Base-by-base conservation (phyloP, 225 moss, liverwort and hornwort genomes). In the Marchantia polymorpha region DNA sequence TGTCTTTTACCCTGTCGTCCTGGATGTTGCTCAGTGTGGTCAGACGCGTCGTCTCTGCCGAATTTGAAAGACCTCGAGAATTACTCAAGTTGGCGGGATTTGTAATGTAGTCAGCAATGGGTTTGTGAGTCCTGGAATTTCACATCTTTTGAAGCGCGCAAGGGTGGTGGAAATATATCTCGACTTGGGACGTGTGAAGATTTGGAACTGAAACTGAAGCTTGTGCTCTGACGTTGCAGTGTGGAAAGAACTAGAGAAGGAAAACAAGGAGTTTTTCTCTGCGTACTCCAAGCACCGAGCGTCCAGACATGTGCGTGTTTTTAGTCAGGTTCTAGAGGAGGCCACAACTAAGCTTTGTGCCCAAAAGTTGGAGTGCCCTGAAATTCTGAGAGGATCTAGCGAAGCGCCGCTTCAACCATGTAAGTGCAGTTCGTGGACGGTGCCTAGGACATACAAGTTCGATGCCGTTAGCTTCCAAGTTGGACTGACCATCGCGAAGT, bases 211-310 rank as follows among this genome's bases (percentile, higher is more conserved):
- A 39, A 39, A 39, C 39, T 55, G 13, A 12, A 56, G 9, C 5
- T 3, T 56, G 4, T 1, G 19, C 13, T 56, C 9, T 56, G 13
- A 3, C 56, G 56, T 19, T 8, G 7, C 81, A 88, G 88, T 88
- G 3, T 88, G 88, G 88, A 88, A 88, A 69, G 88, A 85, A 47
- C 69, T 88, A 53, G 88, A 88, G 81, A 88, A 88, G 67, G 88
- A 85, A 55, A 88, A 88, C 53, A 68, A 83, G 52, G 88, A 88
- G 66, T 88, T 88, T 59, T 88, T 88, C 55, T 70, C 78, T 3
- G 83, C 83, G 3, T 88, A 88, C 76, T 74, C 79, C 23, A 79
- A 85, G 58, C 88, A 83, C 6, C 70, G 78, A 15, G 81, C 77
- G 27, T 48, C 48, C n/a, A 81, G 82, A 26, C 81, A 81, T 8